Conservation (phyloP, 2,329 filamentous ascomycete genomes). For the Trichophaea hybrida region DNA sequence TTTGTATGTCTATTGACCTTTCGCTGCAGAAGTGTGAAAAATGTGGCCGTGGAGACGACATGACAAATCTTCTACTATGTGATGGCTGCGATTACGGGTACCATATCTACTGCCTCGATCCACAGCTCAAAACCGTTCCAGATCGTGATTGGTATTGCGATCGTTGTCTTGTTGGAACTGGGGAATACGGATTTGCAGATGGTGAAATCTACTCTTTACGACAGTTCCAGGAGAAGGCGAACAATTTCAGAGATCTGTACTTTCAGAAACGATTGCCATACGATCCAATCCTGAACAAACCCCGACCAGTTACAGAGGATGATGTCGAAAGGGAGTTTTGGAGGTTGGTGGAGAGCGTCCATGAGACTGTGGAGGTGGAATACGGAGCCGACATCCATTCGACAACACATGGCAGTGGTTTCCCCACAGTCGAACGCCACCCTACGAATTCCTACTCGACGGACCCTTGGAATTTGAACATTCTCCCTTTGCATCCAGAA, state of each 20-base stretch:
- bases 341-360: constrained; percentile 82
- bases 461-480: constrained; percentile 91
- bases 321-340: constrained; percentile 96
- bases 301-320: constrained; percentile 74
- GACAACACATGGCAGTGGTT: constrained; percentile 92
- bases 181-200: constrained; percentile 94
- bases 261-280: constrained; percentile 83
- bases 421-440: constrained; percentile 84
- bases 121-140: constrained; percentile 60
- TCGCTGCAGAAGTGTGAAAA: constrained; percentile 59
- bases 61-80: constrained; percentile 58
- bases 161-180: constrained; percentile 84
- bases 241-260: constrained; percentile 86
- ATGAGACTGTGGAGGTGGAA: constrained; percentile 93
- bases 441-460: constrained; percentile 74
- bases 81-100: constrained; percentile 85
- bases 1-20: constrained; percentile 26
- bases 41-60: constrained; percentile 66
- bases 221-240: constrained; percentile 91
- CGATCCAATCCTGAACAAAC: constrained; percentile 67
- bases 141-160: constrained; percentile 93
- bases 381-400: constrained; percentile 98
- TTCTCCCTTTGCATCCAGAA: constrained; percentile 76
- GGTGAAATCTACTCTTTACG: constrained; percentile 88
- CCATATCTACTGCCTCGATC: constrained; percentile 79